Conservation (phyloP, 306 rosid genomes). For the Urtica urens region DNA sequence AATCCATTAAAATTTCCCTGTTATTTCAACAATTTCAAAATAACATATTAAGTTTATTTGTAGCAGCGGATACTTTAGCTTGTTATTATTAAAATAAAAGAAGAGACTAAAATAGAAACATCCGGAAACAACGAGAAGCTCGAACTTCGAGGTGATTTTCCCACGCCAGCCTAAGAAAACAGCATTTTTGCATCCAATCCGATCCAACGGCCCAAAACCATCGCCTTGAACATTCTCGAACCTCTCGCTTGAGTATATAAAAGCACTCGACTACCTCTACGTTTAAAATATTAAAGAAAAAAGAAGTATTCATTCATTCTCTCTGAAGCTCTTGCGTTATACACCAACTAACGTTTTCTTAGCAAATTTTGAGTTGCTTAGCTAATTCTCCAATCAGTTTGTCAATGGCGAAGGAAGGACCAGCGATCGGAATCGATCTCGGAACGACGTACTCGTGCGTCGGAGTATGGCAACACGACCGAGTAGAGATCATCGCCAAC, state of each 20-base stretch:
- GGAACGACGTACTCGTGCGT: constrained; percentile 63
- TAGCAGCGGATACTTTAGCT: too few species aligned
- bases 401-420: constrained; percentile 47
- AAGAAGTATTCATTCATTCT: neutral
- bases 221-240: constrained; percentile 16
- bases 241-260: constrained; percentile 5
- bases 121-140: constrained; percentile 19
- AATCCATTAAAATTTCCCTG: too few species aligned
- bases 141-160: neutral
- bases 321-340: too few species aligned
- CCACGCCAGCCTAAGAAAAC: neutral
- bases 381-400: neutral
- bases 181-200: neutral
- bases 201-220: constrained; percentile 7
- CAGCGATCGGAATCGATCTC: constrained; percentile 59
- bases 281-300: neutral
- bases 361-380: neutral
- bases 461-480: constrained; percentile 59
- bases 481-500: constrained; percentile 58
- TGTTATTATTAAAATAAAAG: neutral
- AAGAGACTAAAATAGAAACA: neutral
- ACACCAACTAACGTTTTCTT: too few species aligned
- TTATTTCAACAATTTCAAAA: too few species aligned
- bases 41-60: too few species aligned
- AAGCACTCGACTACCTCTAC: neutral